A percentile compares a stretch with the other conserved stretches of the same genome.
Evolutionary conservation across 805 yeast species (phyloP).

Genomic region (Brettanomyces sp.): DNA sequence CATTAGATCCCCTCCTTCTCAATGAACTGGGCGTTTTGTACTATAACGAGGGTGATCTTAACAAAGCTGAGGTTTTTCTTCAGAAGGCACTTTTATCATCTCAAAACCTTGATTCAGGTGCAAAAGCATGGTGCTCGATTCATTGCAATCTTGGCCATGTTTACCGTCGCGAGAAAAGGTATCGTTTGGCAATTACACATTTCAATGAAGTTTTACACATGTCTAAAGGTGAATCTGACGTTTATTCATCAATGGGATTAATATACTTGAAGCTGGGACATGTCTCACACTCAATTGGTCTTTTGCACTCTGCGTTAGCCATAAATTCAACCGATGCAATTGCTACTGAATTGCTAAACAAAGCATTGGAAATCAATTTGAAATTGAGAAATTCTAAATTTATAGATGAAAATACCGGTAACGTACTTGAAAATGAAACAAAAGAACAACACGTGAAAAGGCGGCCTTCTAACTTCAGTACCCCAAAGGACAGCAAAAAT

Average conservation of each 20-base stretch:
- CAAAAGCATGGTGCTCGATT: slow-evolving; percentile 77
- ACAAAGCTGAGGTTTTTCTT: slow-evolving; percentile 62
- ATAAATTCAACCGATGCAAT: slow-evolving; percentile 73
- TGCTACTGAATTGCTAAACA: slow-evolving; percentile 68
- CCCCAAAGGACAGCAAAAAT: slow-evolving; percentile 15
- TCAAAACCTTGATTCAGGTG: slow-evolving; percentile 60
- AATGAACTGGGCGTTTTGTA: slow-evolving; percentile 92
- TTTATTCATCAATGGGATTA: slow-evolving; percentile 78
- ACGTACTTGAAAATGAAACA: neutral
- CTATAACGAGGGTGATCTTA: slow-evolving; percentile 63
- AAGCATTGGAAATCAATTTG: slow-evolving; percentile 63
- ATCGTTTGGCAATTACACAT: slow-evolving; percentile 59
- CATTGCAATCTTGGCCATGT: slow-evolving; percentile 86
- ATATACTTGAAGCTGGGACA: slow-evolving; percentile 65
- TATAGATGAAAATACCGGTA: neutral
- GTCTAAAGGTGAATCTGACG: slow-evolving; percentile 58
- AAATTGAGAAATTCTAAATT: slow-evolving; percentile 15
- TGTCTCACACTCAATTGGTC: slow-evolving; percentile 57
- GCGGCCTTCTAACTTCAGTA: slow-evolving; percentile 7
- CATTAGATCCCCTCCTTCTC: slow-evolving; percentile 75
- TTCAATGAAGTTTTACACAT: slow-evolving; percentile 69
- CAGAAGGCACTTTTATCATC: slow-evolving; percentile 65
- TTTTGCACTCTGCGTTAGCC: slow-evolving; percentile 74
- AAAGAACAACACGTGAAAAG: neutral
- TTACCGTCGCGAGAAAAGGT: slow-evolving; percentile 55